These are phyloP conservation scores for Drosera capensis DNA, from an alignment of 148 eudicot genomes.

Conservation along the genomic window DNA sequence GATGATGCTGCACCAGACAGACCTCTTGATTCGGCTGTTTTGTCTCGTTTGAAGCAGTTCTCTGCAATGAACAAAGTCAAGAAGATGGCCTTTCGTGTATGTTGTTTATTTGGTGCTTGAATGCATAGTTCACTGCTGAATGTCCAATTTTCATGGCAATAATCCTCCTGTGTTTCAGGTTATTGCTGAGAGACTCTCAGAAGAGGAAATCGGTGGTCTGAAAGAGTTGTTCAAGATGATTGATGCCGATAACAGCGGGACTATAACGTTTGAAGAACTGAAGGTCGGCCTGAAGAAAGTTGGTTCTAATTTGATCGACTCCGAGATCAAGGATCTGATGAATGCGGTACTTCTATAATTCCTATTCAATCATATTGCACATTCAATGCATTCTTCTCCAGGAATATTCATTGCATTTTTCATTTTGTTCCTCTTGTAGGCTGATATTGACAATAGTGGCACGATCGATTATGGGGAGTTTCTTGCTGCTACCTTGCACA, in stretches of 20 bases:
- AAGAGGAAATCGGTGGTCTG: slow-evolving; percentile 14
- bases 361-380: background rate
- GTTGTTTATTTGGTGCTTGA: slow-evolving; percentile 2
- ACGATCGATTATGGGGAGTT: slow-evolving; percentile 12
- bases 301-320: slow-evolving; percentile 8
- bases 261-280: slow-evolving; percentile 13
- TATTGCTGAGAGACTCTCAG: slow-evolving; percentile 11
- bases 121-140: no score
- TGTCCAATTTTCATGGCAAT: no score
- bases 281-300: slow-evolving; percentile 10
- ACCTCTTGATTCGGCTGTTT: slow-evolving; percentile 12
- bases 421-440: slow-evolving; percentile 3
- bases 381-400: no score
- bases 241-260: slow-evolving; percentile 11
- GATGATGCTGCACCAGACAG: slow-evolving; percentile 14
- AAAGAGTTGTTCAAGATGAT: slow-evolving; percentile 13
- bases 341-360: slow-evolving; percentile 5
- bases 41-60: slow-evolving; percentile 14
- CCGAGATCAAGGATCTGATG: slow-evolving; percentile 12
- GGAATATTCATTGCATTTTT: no score
- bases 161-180: no score
- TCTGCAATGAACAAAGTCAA: slow-evolving; percentile 13
- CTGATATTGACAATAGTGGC: slow-evolving; percentile 12
- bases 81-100: slow-evolving; percentile 14
- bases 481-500: slow-evolving; percentile 12